Evolutionary conservation across 2,329 filamentous ascomycete genomes (phyloP).

Genomic region (Endoconidiophora laricicola): DNA sequence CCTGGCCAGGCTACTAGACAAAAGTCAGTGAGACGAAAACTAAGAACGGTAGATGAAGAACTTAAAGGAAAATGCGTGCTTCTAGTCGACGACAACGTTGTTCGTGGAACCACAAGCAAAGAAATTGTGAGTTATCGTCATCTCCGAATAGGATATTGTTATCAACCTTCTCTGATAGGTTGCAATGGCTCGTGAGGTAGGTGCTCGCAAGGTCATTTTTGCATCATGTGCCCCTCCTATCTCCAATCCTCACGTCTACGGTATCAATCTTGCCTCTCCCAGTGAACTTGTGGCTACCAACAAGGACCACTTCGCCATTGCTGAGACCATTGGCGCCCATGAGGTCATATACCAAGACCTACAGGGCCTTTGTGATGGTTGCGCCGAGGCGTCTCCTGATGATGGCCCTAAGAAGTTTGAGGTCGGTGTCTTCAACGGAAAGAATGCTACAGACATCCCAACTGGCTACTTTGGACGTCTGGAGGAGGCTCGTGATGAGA

Average conservation of each 20-base stretch:
- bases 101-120: constrained; percentile 67
- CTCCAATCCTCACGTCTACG: constrained; percentile 63
- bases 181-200: constrained; percentile 66
- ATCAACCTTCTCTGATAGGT: constrained; percentile 15
- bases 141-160: neutral
- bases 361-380: constrained; percentile 63
- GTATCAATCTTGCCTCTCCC: constrained; percentile 30
- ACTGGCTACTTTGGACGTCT: constrained; percentile 71
- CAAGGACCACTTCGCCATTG: constrained; percentile 25
- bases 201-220: constrained; percentile 68
- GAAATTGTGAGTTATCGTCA: constrained; percentile 15
- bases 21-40: constrained; percentile 76
- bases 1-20: constrained; percentile 63
- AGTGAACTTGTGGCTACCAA: constrained; percentile 26
- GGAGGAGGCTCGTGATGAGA: constrained; percentile 53
- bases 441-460: constrained; percentile 67
- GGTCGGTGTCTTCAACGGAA: constrained; percentile 79
- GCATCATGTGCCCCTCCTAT: constrained; percentile 70
- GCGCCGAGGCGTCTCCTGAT: constrained; percentile 44
- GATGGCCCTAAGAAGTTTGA: constrained; percentile 55
- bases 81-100: constrained; percentile 79
- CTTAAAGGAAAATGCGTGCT: constrained; percentile 68
- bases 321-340: constrained; percentile 27
- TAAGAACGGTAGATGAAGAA: constrained; percentile 72
- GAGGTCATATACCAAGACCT: constrained; percentile 45